Evolutionary conservation across 2,329 filamentous ascomycete species (phyloP).

Genomic region (Trichothecium sympodiale): DNA sequence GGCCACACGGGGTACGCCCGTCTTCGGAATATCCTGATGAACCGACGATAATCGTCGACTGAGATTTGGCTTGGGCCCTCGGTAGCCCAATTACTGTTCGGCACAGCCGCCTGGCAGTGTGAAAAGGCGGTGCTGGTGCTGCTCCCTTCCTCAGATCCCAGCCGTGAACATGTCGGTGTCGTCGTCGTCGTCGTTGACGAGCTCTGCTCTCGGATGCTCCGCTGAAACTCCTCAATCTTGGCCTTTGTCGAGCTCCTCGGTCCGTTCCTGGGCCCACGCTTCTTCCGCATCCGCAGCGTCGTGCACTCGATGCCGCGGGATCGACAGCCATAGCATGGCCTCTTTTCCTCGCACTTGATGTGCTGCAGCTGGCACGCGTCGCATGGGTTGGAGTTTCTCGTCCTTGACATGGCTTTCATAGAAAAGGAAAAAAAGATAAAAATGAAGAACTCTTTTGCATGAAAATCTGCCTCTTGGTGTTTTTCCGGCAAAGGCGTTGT

Average conservation of each 20-base stretch:
- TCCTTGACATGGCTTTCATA: too few species aligned
- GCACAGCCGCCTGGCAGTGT: too few species aligned
- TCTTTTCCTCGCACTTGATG: constrained; percentile 5
- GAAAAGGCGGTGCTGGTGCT: background rate
- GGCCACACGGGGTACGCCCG: constrained; percentile 13
- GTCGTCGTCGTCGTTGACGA: background rate
- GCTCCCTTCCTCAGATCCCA: background rate
- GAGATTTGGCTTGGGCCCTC: background rate
- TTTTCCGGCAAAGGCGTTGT: too few species aligned
- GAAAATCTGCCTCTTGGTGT: too few species aligned
- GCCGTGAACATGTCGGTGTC: background rate
- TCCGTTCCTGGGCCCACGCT: constrained; percentile 6
- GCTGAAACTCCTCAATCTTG: background rate
- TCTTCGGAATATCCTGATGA: constrained; percentile 11
- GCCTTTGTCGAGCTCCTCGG: constrained; percentile 3
- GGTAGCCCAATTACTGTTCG: too few species aligned
- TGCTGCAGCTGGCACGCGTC: constrained; percentile 6
- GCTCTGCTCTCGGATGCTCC: background rate
- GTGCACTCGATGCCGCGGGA: constrained; percentile 6
- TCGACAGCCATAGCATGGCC: constrained; percentile 6
- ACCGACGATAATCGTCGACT: constrained; percentile 10
- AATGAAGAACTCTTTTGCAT: too few species aligned
- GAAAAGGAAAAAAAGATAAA: too few species aligned
- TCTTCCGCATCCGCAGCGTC: constrained; percentile 4
- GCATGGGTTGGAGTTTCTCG: constrained; percentile 5